phyloP scores from a whole-genome alignment of 805 yeast genomes.

The Clavispora vitiphila region DNA sequence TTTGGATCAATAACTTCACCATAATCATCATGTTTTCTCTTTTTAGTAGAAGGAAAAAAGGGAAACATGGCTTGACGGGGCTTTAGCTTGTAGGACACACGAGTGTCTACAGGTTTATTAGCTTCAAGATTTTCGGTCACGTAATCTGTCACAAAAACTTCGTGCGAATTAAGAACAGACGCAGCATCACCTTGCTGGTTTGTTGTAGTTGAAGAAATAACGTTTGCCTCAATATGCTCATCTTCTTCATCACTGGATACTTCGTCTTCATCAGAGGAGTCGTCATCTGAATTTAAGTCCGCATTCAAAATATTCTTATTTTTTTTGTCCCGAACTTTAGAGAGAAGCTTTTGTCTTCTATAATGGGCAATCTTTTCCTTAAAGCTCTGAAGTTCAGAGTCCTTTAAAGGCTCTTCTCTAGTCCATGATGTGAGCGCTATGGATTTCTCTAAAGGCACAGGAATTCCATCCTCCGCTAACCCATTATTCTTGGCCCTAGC shows the following conservation, averaged over 20 bases:
- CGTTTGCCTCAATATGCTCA: slow-evolving; percentile 25
- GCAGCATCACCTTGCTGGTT: slow-evolving; percentile 1
- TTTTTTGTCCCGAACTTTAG: slow-evolving; percentile 38
- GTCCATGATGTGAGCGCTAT: slow-evolving; percentile 37
- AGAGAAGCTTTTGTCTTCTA: slow-evolving; percentile 38
- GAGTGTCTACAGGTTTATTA: slow-evolving; percentile 50
- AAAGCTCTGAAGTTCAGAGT: slow-evolving; percentile 47
- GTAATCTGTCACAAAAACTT: slow-evolving; percentile 35
- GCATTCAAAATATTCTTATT: slow-evolving; percentile 36
- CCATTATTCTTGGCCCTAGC: slow-evolving; percentile 32
- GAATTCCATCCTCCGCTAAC: slow-evolving; percentile 53
- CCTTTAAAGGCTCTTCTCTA: slow-evolving; percentile 47
- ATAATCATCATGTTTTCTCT: slow-evolving; percentile 74
- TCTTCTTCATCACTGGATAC: slow-evolving; percentile 29
- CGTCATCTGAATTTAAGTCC: slow-evolving; percentile 22
- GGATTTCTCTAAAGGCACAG: slow-evolving; percentile 47
- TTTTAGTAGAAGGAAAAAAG: slow-evolving; percentile 42
- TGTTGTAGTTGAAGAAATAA: slow-evolving; percentile 6
- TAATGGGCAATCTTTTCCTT: slow-evolving; percentile 41
- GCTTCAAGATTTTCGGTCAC: slow-evolving; percentile 35
- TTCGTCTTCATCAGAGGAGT: slow-evolving; percentile 22
- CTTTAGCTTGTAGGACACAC: slow-evolving; percentile 39
- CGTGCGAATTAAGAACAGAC: slow-evolving; percentile 36
- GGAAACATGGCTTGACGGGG: slow-evolving; percentile 73
- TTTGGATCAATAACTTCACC: slow-evolving; percentile 71